Evolutionary conservation across 805 yeast genomes (phyloP), one percentile per base, ranked within the genome.

Genomic region (Ogataea ramenticola): DNA sequence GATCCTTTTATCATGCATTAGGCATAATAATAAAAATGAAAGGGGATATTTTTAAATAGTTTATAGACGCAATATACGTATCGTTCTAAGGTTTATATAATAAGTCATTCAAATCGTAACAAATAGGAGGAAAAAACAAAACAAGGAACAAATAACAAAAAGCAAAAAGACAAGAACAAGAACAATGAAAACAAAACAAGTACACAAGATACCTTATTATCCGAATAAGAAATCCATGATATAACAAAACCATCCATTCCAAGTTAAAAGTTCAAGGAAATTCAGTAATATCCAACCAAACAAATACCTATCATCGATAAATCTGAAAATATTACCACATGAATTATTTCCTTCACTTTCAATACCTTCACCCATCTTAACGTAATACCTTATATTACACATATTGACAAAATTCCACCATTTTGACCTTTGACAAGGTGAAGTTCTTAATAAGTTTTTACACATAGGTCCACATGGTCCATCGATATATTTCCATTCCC

Each of bases 371-470:
- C 97, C 98, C 70, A 83, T 77, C 49, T 84, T 80, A 43, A 83
- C 76, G 53, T 79, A 78, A 43, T 77, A 71, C 45, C 96, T 70
- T 7, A 90, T 79, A 11, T 84, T 84, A 65, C 99, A 91, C 2
- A 88, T 82, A 45, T 77, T 73, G 79, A 87, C 75, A 52, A 87
- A 72, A 57, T 91, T 90, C 93, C 96, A 91, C 96, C 96, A 88
- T 60, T 87, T 89, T 48, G 79, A 71, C 31, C 90, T 66, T 58
- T 89, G 95, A 59, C 99, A 91, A 1, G 93, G 80, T 15, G 78
- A 73, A 1, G 66, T 61, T 36, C 99, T 71, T 40, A 72, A 61
- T 43, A 93, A 68, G 56, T 88, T 83, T 63, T 91, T 91, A 44
- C 72, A 69, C 42, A 93, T 61, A 1, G 99, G 99, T 0, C 99